Evolutionary conservation across 768 basidiomycete species (phyloP), one percentile per base, ranked within the genome.

Genomic region (Suillus subalutaceus): DNA sequence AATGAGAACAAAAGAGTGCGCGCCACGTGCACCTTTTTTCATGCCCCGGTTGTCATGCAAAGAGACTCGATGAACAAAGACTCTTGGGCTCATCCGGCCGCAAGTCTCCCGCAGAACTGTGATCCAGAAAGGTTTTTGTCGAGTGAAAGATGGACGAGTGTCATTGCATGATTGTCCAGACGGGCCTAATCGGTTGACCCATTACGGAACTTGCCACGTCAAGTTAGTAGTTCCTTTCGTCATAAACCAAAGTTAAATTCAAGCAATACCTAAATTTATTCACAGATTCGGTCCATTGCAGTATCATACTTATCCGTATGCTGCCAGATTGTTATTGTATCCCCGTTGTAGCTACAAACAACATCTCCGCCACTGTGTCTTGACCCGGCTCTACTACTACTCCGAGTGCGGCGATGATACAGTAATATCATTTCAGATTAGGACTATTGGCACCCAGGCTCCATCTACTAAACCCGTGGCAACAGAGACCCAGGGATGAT

Each of bases 1-100:
- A 64, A 48, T 52, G 37, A 66, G 53, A 63, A 66, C 65, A 66
- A 66, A 37, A 63, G 62, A 43, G 15, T 59, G 5, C 20, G 10
- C n/a, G 10, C 48, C 32, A 56, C 55, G 32, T n/a, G 20, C 53
- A 30, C 26, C 52, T 30, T 30, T 30, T 9, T 20, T 26, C 13
- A 55, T 53, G 6, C 15, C 26, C 55, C 18, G 32, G 55, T 56
- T 12, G 55, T 20, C 6, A 56, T 35, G n/a, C 20, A 56, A 37
- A 37, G 30, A 56, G 32, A 30, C 15, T 52, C 26, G 23, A 52
- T 6, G 53, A 55, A 55, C 55, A 56, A 56, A 56, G 55, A 35
- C 55, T 32, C 5, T 35, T 35, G 3, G 15, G 15, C 26, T 48
- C 46, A 53, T 53, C 52, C 15, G 16, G 26, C 16, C 52, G 26